These are phyloP conservation scores for Cutaneotrichosporon arboriforme DNA, from an alignment of 1,284 basidiomycete species.

Conservation along the genomic window DNA sequence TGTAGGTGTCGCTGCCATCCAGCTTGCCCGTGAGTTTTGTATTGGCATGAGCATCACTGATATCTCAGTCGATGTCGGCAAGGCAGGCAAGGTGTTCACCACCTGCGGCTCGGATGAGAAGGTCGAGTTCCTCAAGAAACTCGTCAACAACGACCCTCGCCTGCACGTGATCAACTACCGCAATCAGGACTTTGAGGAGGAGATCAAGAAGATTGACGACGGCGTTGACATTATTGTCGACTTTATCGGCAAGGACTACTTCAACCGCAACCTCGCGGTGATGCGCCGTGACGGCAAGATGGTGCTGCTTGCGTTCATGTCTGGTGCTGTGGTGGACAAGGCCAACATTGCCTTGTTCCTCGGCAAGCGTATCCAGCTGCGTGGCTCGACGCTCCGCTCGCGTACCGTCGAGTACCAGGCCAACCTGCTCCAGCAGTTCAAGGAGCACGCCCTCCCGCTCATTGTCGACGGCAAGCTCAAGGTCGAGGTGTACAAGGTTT, in stretches of 20 bases:
- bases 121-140: conserved; percentile 64
- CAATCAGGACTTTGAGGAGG: conserved; percentile 57
- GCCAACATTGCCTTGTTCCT: conserved; percentile 59
- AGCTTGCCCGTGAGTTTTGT: conserved; percentile 66
- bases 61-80: conserved; percentile 29
- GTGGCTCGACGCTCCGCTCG: conserved; percentile 81
- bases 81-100: conserved; percentile 60
- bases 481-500: conserved; percentile 72
- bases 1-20: conserved; percentile 85
- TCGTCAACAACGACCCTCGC: conserved; percentile 53
- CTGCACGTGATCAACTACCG: conserved; percentile 81
- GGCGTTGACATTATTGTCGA: conserved; percentile 73
- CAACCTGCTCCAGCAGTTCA: conserved; percentile 65
- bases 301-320: conserved; percentile 47
- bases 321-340: conserved; percentile 62
- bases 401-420: conserved; percentile 74
- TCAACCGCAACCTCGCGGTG: conserved; percentile 70
- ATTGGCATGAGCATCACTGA: too few species aligned
- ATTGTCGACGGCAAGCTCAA: conserved; percentile 64
- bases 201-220: conserved; percentile 43
- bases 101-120: conserved; percentile 85
- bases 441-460: conserved; percentile 54
- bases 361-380: conserved; percentile 79
- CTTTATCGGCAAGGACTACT: conserved; percentile 67
- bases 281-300: conserved; percentile 74